phyloP scores from a whole-genome alignment of 768 basidiomycete genomes.

The Russula olivacea region DNA sequence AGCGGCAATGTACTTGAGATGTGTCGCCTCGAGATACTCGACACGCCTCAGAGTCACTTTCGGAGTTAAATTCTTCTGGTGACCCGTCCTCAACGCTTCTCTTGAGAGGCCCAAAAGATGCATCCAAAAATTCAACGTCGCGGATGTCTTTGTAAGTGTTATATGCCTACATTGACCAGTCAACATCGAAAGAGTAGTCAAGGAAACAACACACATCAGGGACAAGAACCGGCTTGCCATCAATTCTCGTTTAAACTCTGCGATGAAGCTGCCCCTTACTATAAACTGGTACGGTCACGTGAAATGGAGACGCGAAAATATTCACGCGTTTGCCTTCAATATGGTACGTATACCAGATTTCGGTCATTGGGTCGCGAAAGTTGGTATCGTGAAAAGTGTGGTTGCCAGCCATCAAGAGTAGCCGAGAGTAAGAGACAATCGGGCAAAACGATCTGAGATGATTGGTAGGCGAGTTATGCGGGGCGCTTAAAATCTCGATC shows the following conservation, averaged over 20 bases:
- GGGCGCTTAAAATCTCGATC: too few relatives aligned
- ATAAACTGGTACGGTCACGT: too few relatives aligned
- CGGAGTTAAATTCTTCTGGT: neutral
- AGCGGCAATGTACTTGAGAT: neutral
- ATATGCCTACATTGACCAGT: neutral
- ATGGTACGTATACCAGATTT: too few relatives aligned
- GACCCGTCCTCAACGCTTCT: neutral
- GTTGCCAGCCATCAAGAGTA: too few relatives aligned
- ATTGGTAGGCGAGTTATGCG: too few relatives aligned
- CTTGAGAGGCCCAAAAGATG: neutral
- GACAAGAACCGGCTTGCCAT: neutral
- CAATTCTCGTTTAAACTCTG: neutral
- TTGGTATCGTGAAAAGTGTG: too few relatives aligned
- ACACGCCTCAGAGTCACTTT: neutral
- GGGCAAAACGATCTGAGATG: too few relatives aligned
- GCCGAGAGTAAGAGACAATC: too few relatives aligned
- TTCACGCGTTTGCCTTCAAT: too few relatives aligned
- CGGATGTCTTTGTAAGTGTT: fast-evolving
- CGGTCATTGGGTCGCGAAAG: too few relatives aligned
- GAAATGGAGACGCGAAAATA: too few relatives aligned
- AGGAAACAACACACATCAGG: neutral
- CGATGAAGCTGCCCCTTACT: neutral
- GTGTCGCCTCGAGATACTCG: neutral
- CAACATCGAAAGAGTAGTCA: neutral
- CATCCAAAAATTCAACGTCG: neutral